Conservation (phyloP, 73 alveolate genomes). For the Blepharisma japonicum region DNA sequence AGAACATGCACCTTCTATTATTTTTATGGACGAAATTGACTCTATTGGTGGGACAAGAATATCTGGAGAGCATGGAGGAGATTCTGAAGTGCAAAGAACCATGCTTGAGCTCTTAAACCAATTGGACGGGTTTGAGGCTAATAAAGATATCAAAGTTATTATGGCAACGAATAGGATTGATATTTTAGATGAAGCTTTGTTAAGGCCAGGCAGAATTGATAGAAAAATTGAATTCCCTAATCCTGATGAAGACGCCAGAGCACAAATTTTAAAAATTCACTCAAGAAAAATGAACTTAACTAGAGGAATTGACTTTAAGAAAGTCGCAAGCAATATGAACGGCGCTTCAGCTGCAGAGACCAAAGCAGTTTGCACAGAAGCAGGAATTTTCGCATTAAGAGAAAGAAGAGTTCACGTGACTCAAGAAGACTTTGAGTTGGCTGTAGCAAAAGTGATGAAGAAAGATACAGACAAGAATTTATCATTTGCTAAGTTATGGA, state of each 20-base stretch:
- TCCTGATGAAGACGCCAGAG: conserved; percentile 95
- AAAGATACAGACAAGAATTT: conserved; percentile 98
- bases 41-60: conserved; percentile 97
- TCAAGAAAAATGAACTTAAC: conserved; percentile 95
- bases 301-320: conserved; percentile 92
- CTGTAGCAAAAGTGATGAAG: conserved; percentile 99
- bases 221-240: conserved; percentile 99
- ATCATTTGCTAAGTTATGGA: conserved; percentile 84
- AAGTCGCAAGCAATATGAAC: conserved; percentile 91
- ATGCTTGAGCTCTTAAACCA: conserved; percentile 98
- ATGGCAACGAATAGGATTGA: conserved; percentile 99
- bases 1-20: conserved; percentile 99
- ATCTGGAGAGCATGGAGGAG: conserved; percentile 96
- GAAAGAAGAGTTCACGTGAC: conserved; percentile 99
- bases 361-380: conserved; percentile 97
- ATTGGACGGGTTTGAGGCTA: conserved; percentile 98
- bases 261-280: conserved; percentile 96
- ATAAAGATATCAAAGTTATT: conserved; percentile 72
- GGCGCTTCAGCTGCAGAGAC: conserved; percentile 99
- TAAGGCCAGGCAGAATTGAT: conserved; percentile 99
- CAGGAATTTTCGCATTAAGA: conserved; percentile 99
- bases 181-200: conserved; percentile 98
- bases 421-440: conserved; percentile 99
- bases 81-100: conserved; percentile 99
- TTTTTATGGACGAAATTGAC: conserved; percentile 99